Evolutionary conservation across 371 early-diverging fungal species (phyloP), one percentile per base, ranked within the genome.

Genomic region (Batkoa obscura): DNA sequence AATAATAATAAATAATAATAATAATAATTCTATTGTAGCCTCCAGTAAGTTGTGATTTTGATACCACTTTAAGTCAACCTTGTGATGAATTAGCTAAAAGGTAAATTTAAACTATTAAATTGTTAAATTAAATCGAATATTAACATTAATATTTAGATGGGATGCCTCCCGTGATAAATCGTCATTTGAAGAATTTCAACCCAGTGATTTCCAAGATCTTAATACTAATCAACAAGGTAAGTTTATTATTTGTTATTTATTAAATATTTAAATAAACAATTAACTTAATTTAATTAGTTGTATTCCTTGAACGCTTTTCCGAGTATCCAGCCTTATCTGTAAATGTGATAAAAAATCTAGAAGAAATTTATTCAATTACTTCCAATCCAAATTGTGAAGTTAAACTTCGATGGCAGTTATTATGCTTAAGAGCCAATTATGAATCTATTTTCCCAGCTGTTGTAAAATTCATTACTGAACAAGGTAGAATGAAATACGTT

Each of bases 401-500:
- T 57, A 73, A 80, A 36, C 84, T 88, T 71, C 72, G 86, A 49
- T 96, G 93, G 93, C 82, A 86, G 46, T 68, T 73, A 62, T 58
- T 93, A 35, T 86, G 88, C 62, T 72, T 96, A 17, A 71, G 74
- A 65, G 73, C 88, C 31, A 70, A 75, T 55, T 84, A 88, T 59
- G 79, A 84, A 65, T 69, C 74, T 35, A 79, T 89, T 48, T 84
- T 81, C 58, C 80, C 81, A 12, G 66, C 75, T 1, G 86, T 88
- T 0, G 80, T 80, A 8, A 70, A 71, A 17, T 91, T 97, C 64
- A 69, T 93, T 5, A 78, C 77, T 2, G 72, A 79, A 55, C 89
- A 91, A 66, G 97, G 97, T 10, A 74, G 97, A 48, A 95, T 94
- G 96, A 97, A 97, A 70, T 94, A 76, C 66, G 86, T 89, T 2